These are phyloP conservation scores for Solanum aculeatissimum DNA, from an alignment of 305 asterid genomes.

Conservation along the genomic window DNA sequence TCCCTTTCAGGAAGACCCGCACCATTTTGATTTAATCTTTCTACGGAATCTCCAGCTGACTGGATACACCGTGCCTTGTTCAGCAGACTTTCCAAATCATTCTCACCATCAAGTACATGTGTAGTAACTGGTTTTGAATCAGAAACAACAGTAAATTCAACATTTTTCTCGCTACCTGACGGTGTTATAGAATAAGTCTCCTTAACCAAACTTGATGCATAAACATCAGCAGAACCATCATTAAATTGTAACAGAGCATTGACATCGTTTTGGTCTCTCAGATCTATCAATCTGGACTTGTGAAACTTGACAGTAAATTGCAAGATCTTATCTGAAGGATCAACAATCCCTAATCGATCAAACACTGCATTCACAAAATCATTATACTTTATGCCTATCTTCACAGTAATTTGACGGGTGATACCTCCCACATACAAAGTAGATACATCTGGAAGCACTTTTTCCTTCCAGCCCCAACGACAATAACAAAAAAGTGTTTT, in stretches of 20 bases:
- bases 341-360: neutral
- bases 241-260: neutral
- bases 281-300: neutral
- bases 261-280: neutral
- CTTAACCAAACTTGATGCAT: neutral
- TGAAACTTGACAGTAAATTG: neutral
- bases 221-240: neutral
- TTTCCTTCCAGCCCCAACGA: neutral
- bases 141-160: slow-evolving; percentile 19
- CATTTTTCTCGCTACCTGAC: slow-evolving; percentile 3
- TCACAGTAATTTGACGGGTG: neutral
- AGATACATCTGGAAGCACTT: neutral
- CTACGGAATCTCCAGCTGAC: neutral
- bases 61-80: neutral
- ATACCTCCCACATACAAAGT: neutral
- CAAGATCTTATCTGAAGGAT: neutral
- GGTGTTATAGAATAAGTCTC: neutral
- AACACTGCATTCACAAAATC: neutral
- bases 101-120: neutral
- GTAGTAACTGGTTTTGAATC: slow-evolving; percentile 6
- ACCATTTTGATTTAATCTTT: neutral
- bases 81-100: neutral
- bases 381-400: neutral
- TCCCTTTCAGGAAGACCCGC: slow-evolving; percentile 1
- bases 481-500: neutral